Conservation (phyloP, 75 land plant species). For the Azolla pinnata region DNA sequence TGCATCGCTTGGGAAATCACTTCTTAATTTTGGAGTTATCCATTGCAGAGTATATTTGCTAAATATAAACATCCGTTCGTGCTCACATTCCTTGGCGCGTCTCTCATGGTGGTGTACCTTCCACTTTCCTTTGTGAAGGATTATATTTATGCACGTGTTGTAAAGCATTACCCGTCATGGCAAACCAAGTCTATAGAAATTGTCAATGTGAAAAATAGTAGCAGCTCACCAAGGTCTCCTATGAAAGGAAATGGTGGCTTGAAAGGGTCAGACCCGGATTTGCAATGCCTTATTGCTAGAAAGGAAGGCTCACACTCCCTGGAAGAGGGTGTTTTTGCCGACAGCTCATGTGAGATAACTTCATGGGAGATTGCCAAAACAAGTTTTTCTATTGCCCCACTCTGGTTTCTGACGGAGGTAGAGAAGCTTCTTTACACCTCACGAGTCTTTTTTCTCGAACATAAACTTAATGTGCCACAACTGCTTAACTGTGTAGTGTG, state of each 20-base stretch:
- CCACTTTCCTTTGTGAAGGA: constrained; percentile 70
- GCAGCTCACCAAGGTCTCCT: constrained; percentile 33
- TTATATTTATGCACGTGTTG: constrained; percentile 33
- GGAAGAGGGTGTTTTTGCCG: background rate
- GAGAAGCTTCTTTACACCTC: too few relatives aligned
- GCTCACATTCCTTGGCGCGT: constrained; percentile 85
- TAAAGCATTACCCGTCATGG: constrained; percentile 25
- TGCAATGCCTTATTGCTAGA: constrained; percentile 26
- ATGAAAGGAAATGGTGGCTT: constrained; percentile 19
- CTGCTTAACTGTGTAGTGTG: too few relatives aligned
- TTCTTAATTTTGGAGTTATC: background rate
- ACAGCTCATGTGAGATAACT: constrained; percentile 25
- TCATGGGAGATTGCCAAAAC: constrained; percentile 54
- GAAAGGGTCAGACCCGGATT: constrained; percentile 40
- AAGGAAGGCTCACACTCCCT: constrained; percentile 46
- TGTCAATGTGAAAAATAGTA: background rate
- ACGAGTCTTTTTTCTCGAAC: too few relatives aligned
- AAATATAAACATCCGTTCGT: constrained; percentile 92
- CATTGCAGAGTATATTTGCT: constrained; percentile 59
- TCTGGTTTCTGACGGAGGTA: constrained; percentile 95
- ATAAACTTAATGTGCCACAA: too few relatives aligned
- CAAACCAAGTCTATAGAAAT: background rate
- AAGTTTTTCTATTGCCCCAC: constrained; percentile 67
- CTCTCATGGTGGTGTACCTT: constrained; percentile 84
- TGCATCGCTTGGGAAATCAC: too few relatives aligned